Base-by-base conservation (phyloP, 805 yeast species). In the Yamadazyma sp. region DNA sequence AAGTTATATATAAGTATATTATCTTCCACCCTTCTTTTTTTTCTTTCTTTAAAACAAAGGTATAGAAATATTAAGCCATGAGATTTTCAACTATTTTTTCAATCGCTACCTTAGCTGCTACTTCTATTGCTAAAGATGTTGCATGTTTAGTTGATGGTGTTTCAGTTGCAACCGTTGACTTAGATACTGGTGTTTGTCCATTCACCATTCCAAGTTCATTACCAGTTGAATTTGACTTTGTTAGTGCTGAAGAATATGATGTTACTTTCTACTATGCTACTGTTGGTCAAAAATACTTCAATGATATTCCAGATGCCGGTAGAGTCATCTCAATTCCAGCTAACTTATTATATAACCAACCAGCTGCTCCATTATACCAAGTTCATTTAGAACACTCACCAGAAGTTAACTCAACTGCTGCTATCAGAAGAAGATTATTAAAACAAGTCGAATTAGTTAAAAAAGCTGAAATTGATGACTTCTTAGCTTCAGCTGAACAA, bases 141-240 rank as follows among this genome's bases (percentile, higher is more conserved):
- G 65, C 57, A 23, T 65, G 72, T 52, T 44, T 53, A 27, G 62
- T 62, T 27, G 46, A 58, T 43, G 70, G 69, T 42, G 50, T 23
- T 20, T 36, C 50, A 25, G 55, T 52, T 27, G 60, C 63, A 16
- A 52, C 53, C 26, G 72, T 65, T 23, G 69, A 62, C 51, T 56
- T 56, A 44, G 70, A 56, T 37, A 56, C 70, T 27, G 72, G 69
- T 39, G 38, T 37, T 6, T 65, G 72, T 53, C 56, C 62, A 30
- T 64, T 65, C 60, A 42, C 57, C 15, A 41, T 65, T 33, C 69
- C 68, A 39, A 33, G 44, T 2, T 5, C 31, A 19, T 55, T 43
- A 31, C 62, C 67, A 26, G 39, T 38, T 24, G 50, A 43, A 13
- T 63, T 60, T 45, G 45, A 47, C 23, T 63, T 47, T 49, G 42